Percentiles rank a stretch among this genome's conserved stretches.
phyloP scores from a whole-genome alignment of 1,284 basidiomycete species.

The Tausonia pullulans region DNA sequence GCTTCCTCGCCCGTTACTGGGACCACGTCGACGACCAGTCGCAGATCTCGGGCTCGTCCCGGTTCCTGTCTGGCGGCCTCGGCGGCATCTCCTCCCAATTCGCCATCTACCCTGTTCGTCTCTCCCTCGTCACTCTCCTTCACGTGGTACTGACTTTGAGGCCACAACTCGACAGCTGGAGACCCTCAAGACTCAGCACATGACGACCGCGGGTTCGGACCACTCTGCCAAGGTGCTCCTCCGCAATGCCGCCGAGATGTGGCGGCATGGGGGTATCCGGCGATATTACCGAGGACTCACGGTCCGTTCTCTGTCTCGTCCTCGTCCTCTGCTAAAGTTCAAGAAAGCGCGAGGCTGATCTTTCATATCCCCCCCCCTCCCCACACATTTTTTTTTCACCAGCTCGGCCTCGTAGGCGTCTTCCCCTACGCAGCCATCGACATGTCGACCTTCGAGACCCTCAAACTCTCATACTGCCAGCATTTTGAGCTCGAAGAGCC shows the following conservation, averaged over 20 bases:
- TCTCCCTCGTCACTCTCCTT: neutral
- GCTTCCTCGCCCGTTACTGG: constrained; percentile 81
- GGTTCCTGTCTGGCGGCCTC: constrained; percentile 90
- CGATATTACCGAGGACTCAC: constrained; percentile 86
- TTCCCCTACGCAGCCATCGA: constrained; percentile 85
- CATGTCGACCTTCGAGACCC: constrained; percentile 87
- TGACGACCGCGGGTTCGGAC: constrained; percentile 46
- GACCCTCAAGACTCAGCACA: constrained; percentile 72
- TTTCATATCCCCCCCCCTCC: neutral
- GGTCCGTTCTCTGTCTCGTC: constrained; percentile 42
- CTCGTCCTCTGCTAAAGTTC: neutral
- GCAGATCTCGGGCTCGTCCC: constrained; percentile 79
- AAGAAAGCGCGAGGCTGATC: neutral
- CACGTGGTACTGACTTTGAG: neutral
- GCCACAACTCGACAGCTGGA: constrained; percentile 19
- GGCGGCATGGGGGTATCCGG: constrained; percentile 59
- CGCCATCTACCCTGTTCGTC: constrained; percentile 34
- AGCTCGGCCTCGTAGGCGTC: constrained; percentile 81
- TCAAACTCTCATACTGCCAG: constrained; percentile 69
- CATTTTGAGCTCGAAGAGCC: constrained; percentile 74
- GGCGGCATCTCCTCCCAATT: constrained; percentile 92
- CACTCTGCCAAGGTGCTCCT: constrained; percentile 52
- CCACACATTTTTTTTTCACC: neutral
- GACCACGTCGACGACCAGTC: constrained; percentile 81
- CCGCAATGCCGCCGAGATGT: constrained; percentile 55